Evolutionary conservation across 768 basidiomycete species (phyloP), one percentile per base, ranked within the genome.

Genomic region (Lactarius hatsudake): DNA sequence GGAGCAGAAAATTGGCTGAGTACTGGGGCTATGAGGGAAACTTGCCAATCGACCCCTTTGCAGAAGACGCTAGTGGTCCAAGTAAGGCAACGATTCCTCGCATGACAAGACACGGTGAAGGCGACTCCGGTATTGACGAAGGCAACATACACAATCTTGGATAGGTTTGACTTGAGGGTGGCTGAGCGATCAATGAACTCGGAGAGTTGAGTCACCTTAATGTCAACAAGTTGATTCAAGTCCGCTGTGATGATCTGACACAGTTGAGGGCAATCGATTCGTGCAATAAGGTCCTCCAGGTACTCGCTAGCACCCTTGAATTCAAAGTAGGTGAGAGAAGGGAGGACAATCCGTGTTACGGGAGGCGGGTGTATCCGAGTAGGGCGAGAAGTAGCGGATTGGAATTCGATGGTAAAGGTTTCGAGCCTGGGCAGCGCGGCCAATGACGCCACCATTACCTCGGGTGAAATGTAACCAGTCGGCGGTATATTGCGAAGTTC

Each of bases 191-290:
- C 13, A 6, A 53, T 13, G 23, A 26, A 53, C 23, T 28, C 5
- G 51, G 13, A 28, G 51, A 53, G 12, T 53, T 53, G 51, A 13
- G 13, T 2, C 3, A 28, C 13, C 12, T 6, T 26, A 26, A 28
- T 15, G n/a, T 26, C 51, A 26, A 13, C 12, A 7, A 9, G n/a
- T 0, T 51, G 13, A 51, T 15, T 2, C 10, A 15, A 17, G 13
- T 53, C 3, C 13, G 0, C 0, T 13, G 15, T 26, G 4, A 0
- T 0, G 23, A 28, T 53, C 5, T 3, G 5, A 6, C 2, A 4
- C 6, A 53, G 26, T 6, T 13, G 51, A 26, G 51, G 51, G 26
- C 26, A 0, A 13, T 26, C 51, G 13, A 53, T 53, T 12, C 12
- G 23, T 12, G 23, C 23, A 13, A 28, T 13, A 6, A 53, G 26